Percentiles rank a stretch among this genome's conserved stretches.
Conservation (phyloP, 352 stramenopile species). For the Thalassiosira ordinaria region DNA sequence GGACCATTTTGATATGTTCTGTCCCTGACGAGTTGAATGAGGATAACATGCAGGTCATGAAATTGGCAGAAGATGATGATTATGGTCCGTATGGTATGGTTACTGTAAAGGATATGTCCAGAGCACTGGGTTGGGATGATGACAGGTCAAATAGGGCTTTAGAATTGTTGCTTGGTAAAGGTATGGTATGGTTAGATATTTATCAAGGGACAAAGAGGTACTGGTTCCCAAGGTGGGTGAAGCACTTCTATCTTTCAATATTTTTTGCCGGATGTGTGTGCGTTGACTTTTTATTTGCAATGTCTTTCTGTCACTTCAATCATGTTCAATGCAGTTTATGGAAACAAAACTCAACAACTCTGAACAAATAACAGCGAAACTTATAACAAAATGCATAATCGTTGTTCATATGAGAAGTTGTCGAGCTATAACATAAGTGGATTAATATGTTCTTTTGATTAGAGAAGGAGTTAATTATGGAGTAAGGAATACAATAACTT, state of each 20-base stretch:
- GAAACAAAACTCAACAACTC: constrained; percentile 24
- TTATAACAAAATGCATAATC: too few relatives aligned
- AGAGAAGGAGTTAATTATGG: too few relatives aligned
- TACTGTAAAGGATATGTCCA: constrained; percentile 88
- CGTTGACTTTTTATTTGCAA: too few relatives aligned
- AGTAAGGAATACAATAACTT: too few relatives aligned
- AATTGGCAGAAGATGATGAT: constrained; percentile 88
- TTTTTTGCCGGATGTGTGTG: too few relatives aligned
- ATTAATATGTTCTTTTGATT: too few relatives aligned
- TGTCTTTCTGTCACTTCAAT: too few relatives aligned
- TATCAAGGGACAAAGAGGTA: constrained; percentile 76
- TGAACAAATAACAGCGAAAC: constrained; percentile 6
- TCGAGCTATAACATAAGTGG: too few relatives aligned
- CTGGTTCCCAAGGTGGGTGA: constrained; percentile 80
- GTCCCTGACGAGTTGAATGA: constrained; percentile 94
- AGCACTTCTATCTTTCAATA: too few relatives aligned
- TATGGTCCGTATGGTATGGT: constrained; percentile 85
- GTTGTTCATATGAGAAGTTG: too few relatives aligned
- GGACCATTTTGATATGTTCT: constrained; percentile 93
- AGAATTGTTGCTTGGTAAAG: constrained; percentile 91
- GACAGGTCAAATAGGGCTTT: constrained; percentile 92
- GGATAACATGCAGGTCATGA: constrained; percentile 93
- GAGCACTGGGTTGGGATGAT: constrained; percentile 89
- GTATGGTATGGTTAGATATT: constrained; percentile 96
- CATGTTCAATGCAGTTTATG: constrained; percentile 48